A percentile compares a stretch with the other conserved stretches of the same genome.
These are phyloP conservation scores for Mytilinidion resinicola DNA, from an alignment of 495 filamentous ascomycete species.

Conservation along the genomic window DNA sequence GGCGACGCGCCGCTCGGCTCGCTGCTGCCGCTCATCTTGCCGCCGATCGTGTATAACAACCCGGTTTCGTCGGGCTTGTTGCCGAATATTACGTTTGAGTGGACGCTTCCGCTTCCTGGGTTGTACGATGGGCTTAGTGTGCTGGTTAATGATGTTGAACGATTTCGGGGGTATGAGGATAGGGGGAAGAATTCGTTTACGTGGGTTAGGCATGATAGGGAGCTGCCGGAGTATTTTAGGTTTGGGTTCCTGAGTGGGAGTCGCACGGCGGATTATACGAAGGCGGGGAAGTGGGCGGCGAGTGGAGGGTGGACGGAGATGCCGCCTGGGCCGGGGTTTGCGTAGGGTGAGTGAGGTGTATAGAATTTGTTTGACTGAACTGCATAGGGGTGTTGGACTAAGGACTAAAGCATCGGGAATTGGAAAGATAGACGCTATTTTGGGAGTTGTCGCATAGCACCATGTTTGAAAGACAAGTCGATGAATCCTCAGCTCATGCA, in stretches of 20 bases:
- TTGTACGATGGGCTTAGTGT: constrained; percentile 74
- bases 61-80: constrained; percentile 18
- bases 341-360: too few relatives aligned
- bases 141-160: constrained; percentile 90
- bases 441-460: too few relatives aligned
- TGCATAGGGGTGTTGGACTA: too few relatives aligned
- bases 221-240: constrained; percentile 66
- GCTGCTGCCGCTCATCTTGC: constrained; percentile 56
- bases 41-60: constrained; percentile 36
- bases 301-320: constrained; percentile 65
- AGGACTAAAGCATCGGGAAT: too few relatives aligned
- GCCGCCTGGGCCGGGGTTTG: constrained; percentile 34
- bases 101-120: constrained; percentile 42
- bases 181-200: constrained; percentile 20
- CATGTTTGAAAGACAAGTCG: too few relatives aligned
- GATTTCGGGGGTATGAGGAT: constrained; percentile 45
- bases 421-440: too few relatives aligned
- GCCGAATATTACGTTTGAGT: constrained; percentile 52
- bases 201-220: constrained; percentile 23
- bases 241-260: constrained; percentile 75
- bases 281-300: constrained; percentile 67
- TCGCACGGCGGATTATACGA: constrained; percentile 66
- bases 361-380: too few relatives aligned
- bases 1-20: constrained; percentile 65
- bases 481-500: too few relatives aligned